phyloP scores from a whole-genome alignment of 2,329 filamentous ascomycete species.

The Penicillium sp. region DNA sequence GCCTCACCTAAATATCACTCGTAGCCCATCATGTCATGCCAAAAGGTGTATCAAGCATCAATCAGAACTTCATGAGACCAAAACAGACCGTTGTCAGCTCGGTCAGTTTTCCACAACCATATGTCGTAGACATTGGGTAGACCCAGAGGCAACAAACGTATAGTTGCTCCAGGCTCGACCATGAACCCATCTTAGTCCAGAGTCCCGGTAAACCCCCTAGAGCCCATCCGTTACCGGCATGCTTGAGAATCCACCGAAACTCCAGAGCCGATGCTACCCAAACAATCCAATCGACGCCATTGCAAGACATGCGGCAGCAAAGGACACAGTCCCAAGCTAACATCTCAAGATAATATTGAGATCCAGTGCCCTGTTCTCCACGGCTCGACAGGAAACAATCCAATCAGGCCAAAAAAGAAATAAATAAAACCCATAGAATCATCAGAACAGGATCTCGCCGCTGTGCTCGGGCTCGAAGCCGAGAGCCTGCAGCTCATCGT shows the following conservation, averaged over 20 bases:
- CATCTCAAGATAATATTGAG: neutral
- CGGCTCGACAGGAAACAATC: neutral
- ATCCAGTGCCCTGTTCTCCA: neutral
- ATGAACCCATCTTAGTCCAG: neutral
- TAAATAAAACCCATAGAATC: neutral
- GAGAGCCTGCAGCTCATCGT: conserved; percentile 71
- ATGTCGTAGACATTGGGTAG: neutral
- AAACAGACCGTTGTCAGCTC: conserved; percentile 4
- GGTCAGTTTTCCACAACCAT: neutral
- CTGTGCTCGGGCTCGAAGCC: conserved; percentile 88
- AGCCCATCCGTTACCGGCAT: neutral
- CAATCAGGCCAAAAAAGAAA: neutral
- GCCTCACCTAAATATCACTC: neutral
- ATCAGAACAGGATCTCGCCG: conserved; percentile 71
- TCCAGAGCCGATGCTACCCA: conserved; percentile 6
- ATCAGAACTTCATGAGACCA: conserved; percentile 11
- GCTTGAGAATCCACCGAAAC: conserved; percentile 6
- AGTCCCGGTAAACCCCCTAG: neutral
- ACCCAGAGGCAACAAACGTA: neutral
- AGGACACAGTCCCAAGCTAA: neutral
- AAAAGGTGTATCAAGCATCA: conserved; percentile 12
- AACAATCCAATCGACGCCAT: neutral
- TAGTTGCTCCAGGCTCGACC: neutral
- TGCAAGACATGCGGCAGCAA: neutral
- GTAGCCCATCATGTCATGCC: conserved; percentile 1